Conservation (phyloP, 306 rosid species). For the Psophocarpus tetragonolobus region DNA sequence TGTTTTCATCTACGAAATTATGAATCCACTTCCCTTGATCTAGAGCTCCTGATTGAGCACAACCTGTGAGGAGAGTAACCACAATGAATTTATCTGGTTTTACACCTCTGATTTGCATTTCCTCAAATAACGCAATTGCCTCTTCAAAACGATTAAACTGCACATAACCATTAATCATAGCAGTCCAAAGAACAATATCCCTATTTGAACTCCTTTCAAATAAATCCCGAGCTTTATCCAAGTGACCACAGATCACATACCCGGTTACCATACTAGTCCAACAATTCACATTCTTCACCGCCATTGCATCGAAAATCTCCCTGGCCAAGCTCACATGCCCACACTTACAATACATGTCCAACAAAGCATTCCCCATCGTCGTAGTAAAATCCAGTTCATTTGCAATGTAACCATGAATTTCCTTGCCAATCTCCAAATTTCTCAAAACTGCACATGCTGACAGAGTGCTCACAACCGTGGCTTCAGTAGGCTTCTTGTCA, state of each 20-base stretch:
- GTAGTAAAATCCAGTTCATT: slow-evolving; percentile 47
- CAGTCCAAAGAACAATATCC: slow-evolving; percentile 79
- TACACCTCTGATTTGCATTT: slow-evolving; percentile 61
- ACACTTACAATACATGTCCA: slow-evolving; percentile 71
- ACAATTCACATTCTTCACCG: slow-evolving; percentile 55
- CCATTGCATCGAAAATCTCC: slow-evolving; percentile 53
- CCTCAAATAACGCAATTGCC: slow-evolving; percentile 54
- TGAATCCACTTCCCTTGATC: slow-evolving; percentile 78
- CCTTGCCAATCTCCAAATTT: slow-evolving; percentile 61
- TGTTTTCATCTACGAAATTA: slow-evolving; percentile 45
- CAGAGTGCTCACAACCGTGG: slow-evolving; percentile 64
- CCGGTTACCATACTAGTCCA: slow-evolving; percentile 83
- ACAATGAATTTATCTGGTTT: slow-evolving; percentile 60
- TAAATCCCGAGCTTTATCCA: slow-evolving; percentile 65
- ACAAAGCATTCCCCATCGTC: slow-evolving; percentile 52
- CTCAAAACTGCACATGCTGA: slow-evolving; percentile 62
- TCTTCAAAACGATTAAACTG: slow-evolving; percentile 63
- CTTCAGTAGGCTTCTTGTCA: slow-evolving; percentile 56
- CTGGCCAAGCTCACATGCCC: slow-evolving; percentile 51
- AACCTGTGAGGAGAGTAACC: slow-evolving; percentile 70
- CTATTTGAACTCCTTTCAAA: slow-evolving; percentile 63
- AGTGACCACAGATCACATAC: slow-evolving; percentile 55
- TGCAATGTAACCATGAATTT: slow-evolving; percentile 56
- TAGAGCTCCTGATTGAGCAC: slow-evolving; percentile 69
- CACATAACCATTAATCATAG: slow-evolving; percentile 80